These are phyloP conservation scores for Citrus medica DNA, from an alignment of 345 rosid species.

Conservation along the genomic window DNA sequence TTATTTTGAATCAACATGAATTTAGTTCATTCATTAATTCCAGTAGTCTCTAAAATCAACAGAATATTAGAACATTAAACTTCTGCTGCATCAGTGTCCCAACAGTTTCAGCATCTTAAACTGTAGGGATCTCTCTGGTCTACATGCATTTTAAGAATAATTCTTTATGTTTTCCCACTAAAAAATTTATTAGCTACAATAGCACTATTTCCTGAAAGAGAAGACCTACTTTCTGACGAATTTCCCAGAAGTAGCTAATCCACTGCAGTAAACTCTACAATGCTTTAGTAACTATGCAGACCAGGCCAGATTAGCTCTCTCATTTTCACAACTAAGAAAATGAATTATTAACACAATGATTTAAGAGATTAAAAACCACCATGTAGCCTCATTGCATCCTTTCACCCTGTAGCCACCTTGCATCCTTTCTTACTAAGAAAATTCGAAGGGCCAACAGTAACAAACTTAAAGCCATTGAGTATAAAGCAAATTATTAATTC, in stretches of 20 bases:
- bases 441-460: background rate
- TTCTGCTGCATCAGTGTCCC: background rate
- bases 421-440: background rate
- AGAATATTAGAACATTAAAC: too few relatives aligned
- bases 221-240: background rate
- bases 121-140: background rate
- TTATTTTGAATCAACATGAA: too few relatives aligned
- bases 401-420: background rate
- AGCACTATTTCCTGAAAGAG: background rate
- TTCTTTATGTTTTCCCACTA: background rate
- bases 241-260: background rate
- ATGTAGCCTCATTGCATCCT: background rate
- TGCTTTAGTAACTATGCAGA: background rate
- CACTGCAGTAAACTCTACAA: background rate
- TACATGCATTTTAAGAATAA: background rate
- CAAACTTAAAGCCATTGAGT: background rate
- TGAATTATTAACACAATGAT: too few relatives aligned
- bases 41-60: too few relatives aligned
- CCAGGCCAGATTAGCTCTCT: too few relatives aligned
- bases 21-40: too few relatives aligned
- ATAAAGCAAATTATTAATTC: background rate
- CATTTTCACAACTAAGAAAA: too few relatives aligned
- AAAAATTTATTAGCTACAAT: background rate
- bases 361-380: too few relatives aligned
- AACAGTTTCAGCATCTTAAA: background rate